Evolutionary conservation across 139 green algal genomes (phyloP).

Genomic region (Mesotaenium endlicherianum): DNA sequence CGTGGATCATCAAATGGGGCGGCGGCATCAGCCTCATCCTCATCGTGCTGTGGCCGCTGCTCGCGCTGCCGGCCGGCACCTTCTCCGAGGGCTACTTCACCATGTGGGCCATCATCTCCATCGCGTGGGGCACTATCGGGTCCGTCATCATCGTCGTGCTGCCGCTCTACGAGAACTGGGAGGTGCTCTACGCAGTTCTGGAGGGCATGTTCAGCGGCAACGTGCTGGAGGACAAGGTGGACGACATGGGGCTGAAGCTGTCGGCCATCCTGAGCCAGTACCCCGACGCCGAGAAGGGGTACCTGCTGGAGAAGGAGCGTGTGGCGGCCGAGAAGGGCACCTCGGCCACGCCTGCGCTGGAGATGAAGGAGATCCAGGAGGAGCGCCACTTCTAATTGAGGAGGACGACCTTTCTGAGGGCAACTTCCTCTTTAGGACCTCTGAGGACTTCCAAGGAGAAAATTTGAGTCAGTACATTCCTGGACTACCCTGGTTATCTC

Average conservation of each 20-base stretch:
- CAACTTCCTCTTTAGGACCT: too few relatives aligned
- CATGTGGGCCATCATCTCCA: conserved; percentile 70
- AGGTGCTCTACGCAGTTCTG: conserved; percentile 45
- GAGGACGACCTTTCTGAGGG: background rate
- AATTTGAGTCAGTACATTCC: too few relatives aligned
- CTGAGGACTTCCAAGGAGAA: too few relatives aligned
- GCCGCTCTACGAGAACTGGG: conserved; percentile 64
- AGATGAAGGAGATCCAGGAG: background rate
- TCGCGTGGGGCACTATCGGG: conserved; percentile 68
- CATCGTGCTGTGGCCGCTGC: conserved; percentile 66
- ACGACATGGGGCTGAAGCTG: conserved; percentile 24
- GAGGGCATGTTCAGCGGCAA: conserved; percentile 49
- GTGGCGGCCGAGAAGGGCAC: background rate
- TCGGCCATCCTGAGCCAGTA: background rate
- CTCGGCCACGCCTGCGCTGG: background rate
- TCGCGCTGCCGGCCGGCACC: conserved; percentile 67
- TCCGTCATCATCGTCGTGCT: conserved; percentile 63
- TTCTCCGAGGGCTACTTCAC: conserved; percentile 73
- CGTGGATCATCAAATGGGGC: conserved; percentile 56
- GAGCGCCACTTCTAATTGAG: background rate
- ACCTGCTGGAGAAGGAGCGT: conserved; percentile 7
- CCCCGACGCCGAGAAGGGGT: background rate
- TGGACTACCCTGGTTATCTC: too few relatives aligned
- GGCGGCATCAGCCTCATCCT: conserved; percentile 62
- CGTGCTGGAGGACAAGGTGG: conserved; percentile 19